Base-by-base conservation (phyloP, 148 eudicot genomes). In the Nepenthes gracilis region DNA sequence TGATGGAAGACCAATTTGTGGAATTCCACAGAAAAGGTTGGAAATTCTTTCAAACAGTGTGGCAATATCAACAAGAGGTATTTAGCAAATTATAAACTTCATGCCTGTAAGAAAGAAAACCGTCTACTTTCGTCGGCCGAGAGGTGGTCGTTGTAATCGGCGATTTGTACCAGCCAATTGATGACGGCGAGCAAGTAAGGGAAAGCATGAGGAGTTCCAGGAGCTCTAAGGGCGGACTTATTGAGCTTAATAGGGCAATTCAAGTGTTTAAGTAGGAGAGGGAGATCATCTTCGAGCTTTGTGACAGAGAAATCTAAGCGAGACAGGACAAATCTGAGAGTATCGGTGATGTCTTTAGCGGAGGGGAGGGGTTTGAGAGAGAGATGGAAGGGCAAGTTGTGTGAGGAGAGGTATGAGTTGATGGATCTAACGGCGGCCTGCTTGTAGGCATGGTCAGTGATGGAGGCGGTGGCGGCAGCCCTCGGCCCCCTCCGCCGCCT, bases 141-240 rank as follows among this genome's bases (percentile, higher is more conserved):
- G 8, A 77, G 62, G 38, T 72, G 73, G 40, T 88, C 91, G 2
- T 66, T 64, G 47, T 75, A 88, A 63, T 71, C 69, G 7, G 77
- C 78, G 8, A 81, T 61, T 66, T 89, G 95, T 7, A 86, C 95
- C 43, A 89, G 78, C 97, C 97, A 94, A 51, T 84, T 79, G 32
- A 89, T 76, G 11, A 85, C 84, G 1, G 83, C 84, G 9, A 89
- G 77, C 14, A 89, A 49, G 43, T 57, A 67, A 0, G 97, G 92
- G 68, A 90, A 86, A 6, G 95, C 74, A 35, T 89, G 97, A 14
- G 97, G 97, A 1, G 97, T 84, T 12, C 92, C 92, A 2, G 89
- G 97, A 38, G 95, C 84, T 34, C 73, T 72, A 4, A 93, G 78
- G 0, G 95, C 89, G 1, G 97, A 89, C 57, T 87, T 89, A 48